These are phyloP conservation scores for Stevia rebaudiana DNA, from an alignment of 140 eudicot species.

Conservation along the genomic window DNA sequence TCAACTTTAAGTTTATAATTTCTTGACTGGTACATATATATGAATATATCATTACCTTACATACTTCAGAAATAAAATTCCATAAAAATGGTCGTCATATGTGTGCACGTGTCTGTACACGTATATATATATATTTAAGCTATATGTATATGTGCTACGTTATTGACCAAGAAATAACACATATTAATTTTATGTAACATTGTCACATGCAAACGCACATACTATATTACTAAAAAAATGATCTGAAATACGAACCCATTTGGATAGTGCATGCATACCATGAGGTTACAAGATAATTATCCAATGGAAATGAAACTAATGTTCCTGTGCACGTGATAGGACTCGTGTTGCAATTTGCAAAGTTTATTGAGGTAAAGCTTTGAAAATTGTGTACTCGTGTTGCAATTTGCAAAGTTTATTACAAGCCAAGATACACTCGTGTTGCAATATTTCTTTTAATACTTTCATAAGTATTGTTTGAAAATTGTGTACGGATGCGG, in stretches of 20 bases:
- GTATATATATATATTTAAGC: not conserved
- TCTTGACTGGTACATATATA: not conserved
- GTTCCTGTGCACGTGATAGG: conserved; percentile 17
- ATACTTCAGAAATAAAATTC: not conserved
- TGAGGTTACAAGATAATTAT: conserved; percentile 5
- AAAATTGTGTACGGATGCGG: too few relatives aligned
- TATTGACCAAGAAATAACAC: not conserved
- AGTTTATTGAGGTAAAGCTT: not conserved
- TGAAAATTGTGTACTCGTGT: too few relatives aligned
- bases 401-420: too few relatives aligned
- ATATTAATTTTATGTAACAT: not conserved
- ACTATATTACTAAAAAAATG: not conserved
- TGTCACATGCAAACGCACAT: not conserved
- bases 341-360: not conserved
- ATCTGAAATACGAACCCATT: not conserved
- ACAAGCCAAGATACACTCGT: too few relatives aligned
- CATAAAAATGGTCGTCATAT: not conserved
- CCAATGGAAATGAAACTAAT: conserved; percentile 15
- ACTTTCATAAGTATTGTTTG: too few relatives aligned
- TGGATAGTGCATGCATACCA: conserved; percentile 9
- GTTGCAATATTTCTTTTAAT: too few relatives aligned
- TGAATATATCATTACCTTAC: not conserved
- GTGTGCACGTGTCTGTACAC: conserved; percentile 4
- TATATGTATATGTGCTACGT: not conserved
- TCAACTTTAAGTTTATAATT: too few relatives aligned